Conservation (phyloP, 495 filamentous ascomycete genomes). For the Neurospora hispaniola region DNA sequence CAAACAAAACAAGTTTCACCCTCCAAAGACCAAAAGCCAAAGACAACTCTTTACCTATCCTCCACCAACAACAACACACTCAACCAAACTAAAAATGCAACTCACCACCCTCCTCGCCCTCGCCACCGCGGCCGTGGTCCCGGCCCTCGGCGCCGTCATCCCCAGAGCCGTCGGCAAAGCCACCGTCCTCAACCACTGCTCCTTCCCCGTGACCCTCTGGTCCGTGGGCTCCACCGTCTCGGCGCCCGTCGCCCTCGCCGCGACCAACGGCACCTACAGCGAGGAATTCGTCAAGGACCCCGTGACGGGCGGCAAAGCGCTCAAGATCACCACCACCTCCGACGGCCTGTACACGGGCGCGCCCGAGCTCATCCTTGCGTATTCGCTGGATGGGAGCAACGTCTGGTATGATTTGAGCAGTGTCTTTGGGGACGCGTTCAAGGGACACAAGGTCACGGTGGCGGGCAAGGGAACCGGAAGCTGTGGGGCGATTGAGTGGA, state of each 20-base stretch:
- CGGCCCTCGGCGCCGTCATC: background rate
- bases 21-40: background rate
- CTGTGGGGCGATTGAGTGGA: constrained; percentile 42
- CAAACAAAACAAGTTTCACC: background rate
- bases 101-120: constrained; percentile 12
- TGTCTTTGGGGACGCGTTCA: constrained; percentile 47
- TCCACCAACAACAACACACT: constrained; percentile 3
- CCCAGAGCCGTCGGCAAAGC: constrained; percentile 33
- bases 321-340: constrained; percentile 42
- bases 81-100: constrained; percentile 9
- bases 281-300: constrained; percentile 37
- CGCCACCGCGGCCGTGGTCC: constrained; percentile 6
- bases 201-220: constrained; percentile 41
- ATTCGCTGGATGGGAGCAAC: constrained; percentile 37
- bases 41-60: background rate
- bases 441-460: constrained; percentile 33
- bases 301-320: constrained; percentile 41
- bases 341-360: constrained; percentile 45
- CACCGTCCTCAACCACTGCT: constrained; percentile 42
- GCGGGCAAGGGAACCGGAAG: constrained; percentile 22
- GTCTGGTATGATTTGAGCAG: constrained; percentile 48
- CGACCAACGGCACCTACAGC: constrained; percentile 27
- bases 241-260: constrained; percentile 27
- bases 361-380: constrained; percentile 43
- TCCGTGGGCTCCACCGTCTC: constrained; percentile 41